Evolutionary conservation across 495 filamentous ascomycete genomes (phyloP).

Genomic region (Aspergillus kassunensis): DNA sequence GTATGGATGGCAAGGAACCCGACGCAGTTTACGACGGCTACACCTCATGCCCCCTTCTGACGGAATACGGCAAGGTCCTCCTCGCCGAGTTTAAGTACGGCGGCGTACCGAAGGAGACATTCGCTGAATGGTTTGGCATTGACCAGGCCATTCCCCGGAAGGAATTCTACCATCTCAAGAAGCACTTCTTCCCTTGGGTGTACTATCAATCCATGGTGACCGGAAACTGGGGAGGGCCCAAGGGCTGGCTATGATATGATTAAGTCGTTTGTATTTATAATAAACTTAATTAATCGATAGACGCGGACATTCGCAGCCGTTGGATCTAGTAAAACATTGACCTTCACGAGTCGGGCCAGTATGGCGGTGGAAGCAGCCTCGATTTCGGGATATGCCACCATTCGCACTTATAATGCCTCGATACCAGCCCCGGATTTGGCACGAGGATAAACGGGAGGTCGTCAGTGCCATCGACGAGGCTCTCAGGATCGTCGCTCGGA

Average conservation of each 20-base stretch:
- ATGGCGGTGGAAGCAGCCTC: too few relatives aligned
- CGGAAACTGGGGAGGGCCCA: conserved; percentile 59
- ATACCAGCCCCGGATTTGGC: not conserved
- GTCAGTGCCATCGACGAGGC: not conserved
- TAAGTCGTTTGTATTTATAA: not conserved
- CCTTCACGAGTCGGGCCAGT: too few relatives aligned
- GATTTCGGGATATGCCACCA: not conserved
- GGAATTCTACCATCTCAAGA: conserved; percentile 63
- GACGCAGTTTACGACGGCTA: conserved; percentile 60
- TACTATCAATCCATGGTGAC: conserved; percentile 57
- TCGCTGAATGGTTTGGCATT: conserved; percentile 50
- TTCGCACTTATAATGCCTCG: not conserved
- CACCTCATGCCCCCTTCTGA: conserved; percentile 64
- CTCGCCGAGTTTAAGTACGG: conserved; percentile 72
- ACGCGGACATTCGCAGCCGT: too few relatives aligned
- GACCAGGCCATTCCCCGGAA: conserved; percentile 54
- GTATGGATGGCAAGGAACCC: conserved; percentile 51
- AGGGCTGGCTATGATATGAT: conserved; percentile 39
- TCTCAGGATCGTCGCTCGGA: not conserved
- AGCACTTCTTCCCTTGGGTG: conserved; percentile 69
- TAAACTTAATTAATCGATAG: not conserved
- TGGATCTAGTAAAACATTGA: too few relatives aligned
- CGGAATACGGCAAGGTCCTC: conserved; percentile 63
- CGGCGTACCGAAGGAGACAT: conserved; percentile 68
- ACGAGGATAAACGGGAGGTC: not conserved